Base-by-base conservation (phyloP, 1,284 basidiomycete genomes). In the Irpex sp. region DNA sequence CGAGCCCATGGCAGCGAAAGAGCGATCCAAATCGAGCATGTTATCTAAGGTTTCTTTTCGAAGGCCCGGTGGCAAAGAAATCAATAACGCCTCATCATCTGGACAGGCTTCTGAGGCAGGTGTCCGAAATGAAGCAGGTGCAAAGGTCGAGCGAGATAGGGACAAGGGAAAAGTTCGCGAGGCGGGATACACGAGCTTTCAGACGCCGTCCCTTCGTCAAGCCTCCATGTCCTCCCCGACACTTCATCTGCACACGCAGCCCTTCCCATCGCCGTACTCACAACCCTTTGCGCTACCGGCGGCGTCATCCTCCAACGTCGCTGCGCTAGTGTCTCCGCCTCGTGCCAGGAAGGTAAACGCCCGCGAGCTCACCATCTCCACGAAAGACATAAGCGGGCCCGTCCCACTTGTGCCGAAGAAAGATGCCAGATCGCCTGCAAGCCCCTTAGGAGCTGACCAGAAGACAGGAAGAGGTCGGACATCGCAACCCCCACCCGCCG, bases 181-280 rank as follows among this genome's bases (percentile, higher is more conserved):
- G 65, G 81, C 83, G 62, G 86, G 84, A 60, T 79, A 79, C 70
- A 80, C 83, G 60, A 81, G 78, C 70, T 89, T 83, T 76, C 75
- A 81, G 67, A 80, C 84, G 58, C 89, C 88, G 59, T 88, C 87
- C 59, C 74, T 90, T 65, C 81, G 85, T 63, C 81, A 83, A 66
- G 89, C 83, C 59, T 89, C 89, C 58, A 81, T 87, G 78, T 91
- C 89, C 65, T 89, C 89, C 31, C 89, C 89, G 62, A 80, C 85
- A 33, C 74, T 91, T 60, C 85, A 87, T 68, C 77, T 86, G 61
- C 82, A 80, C 55, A 82, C 84, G 57, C 81, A 83, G 72, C 76
- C 81, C 39, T 70, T 80, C 62, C 80, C 82, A 61, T 82, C 83
- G 47, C 79, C 82, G 35, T 80, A 78, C 69, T 82, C 83, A 50